A percentile compares a stretch with the other conserved stretches of the same genome.
These are phyloP conservation scores for Piper longum DNA, from an alignment of 164 flowering plant species.

Conservation along the genomic window DNA sequence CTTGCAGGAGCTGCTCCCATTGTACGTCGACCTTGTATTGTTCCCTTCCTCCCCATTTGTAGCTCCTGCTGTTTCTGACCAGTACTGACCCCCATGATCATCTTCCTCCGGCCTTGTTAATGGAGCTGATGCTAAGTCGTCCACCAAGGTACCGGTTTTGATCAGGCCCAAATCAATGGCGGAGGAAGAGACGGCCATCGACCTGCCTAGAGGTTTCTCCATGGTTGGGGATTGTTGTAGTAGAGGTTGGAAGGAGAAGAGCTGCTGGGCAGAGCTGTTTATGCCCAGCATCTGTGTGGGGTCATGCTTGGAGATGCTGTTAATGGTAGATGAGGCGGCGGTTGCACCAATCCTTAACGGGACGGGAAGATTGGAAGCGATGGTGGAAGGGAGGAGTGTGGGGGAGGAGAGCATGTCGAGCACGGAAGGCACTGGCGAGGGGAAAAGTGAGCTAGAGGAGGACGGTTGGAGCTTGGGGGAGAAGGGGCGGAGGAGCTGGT, in stretches of 20 bases:
- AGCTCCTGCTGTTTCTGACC: no score
- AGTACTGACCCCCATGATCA: no score
- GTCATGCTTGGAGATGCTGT: slow-evolving; percentile 1
- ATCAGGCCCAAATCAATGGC: no score
- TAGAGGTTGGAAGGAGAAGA: slow-evolving; percentile 30
- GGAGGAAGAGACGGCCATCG: no score
- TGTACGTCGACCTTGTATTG: no score
- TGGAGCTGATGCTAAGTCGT: no score
- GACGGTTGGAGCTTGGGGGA: slow-evolving; percentile 27
- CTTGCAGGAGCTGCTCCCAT: neutral
- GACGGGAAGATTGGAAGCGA: slow-evolving; percentile 8
- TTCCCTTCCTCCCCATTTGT: no score
- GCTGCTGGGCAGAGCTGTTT: slow-evolving; percentile 12
- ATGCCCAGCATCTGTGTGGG: slow-evolving; percentile 15
- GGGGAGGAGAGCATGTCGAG: slow-evolving; percentile 8
- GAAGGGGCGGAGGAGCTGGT: slow-evolving; percentile 36
- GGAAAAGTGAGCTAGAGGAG: neutral
- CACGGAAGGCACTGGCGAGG: slow-evolving; percentile 1
- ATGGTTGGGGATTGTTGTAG: slow-evolving; percentile 6
- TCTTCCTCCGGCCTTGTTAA: no score
- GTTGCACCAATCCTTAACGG: neutral
- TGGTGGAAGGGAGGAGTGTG: neutral
- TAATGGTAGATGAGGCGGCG: slow-evolving; percentile 10
- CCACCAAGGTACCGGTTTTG: no score
- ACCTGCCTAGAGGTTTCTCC: no score